phyloP scores from a whole-genome alignment of 2,329 filamentous ascomycete species.

The Alternaria infectoria region DNA sequence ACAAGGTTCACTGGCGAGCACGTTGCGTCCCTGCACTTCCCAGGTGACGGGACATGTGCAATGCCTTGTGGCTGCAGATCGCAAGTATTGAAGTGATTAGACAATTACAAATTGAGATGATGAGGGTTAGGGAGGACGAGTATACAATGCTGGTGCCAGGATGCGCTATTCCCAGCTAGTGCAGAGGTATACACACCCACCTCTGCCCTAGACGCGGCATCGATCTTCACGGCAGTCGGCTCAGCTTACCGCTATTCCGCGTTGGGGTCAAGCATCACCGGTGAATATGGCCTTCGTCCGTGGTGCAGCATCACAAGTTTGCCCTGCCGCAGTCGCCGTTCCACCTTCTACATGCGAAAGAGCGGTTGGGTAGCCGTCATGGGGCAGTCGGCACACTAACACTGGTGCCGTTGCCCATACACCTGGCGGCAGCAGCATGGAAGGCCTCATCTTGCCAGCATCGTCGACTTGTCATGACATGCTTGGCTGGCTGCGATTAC shows the following conservation, averaged over 20 bases:
- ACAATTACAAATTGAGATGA: conserved; percentile 20
- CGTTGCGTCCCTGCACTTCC: neutral
- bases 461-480: neutral
- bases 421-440: neutral
- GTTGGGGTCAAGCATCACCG: conserved; percentile 26
- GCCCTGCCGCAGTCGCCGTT: conserved; percentile 12
- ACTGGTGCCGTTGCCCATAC: conserved; percentile 1
- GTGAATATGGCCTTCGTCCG: conserved; percentile 3
- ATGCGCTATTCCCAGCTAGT: conserved; percentile 27
- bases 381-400: conserved; percentile 7
- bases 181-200: conserved; percentile 25
- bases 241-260: conserved; percentile 39
- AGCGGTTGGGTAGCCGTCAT: conserved; percentile 3
- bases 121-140: conserved; percentile 9
- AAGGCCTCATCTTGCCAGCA: neutral
- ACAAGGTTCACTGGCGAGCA: neutral
- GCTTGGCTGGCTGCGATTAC: neutral
- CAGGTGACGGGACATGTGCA: neutral
- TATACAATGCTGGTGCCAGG: conserved; percentile 13
- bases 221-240: conserved; percentile 30
- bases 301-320: conserved; percentile 7
- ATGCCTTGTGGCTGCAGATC: conserved; percentile 9
- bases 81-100: conserved; percentile 2
- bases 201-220: conserved; percentile 25
- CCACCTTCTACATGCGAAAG: conserved; percentile 15